These are phyloP conservation scores for Fusarium proliferatum DNA, from an alignment of 2,329 filamentous ascomycete species.

Conservation along the genomic window DNA sequence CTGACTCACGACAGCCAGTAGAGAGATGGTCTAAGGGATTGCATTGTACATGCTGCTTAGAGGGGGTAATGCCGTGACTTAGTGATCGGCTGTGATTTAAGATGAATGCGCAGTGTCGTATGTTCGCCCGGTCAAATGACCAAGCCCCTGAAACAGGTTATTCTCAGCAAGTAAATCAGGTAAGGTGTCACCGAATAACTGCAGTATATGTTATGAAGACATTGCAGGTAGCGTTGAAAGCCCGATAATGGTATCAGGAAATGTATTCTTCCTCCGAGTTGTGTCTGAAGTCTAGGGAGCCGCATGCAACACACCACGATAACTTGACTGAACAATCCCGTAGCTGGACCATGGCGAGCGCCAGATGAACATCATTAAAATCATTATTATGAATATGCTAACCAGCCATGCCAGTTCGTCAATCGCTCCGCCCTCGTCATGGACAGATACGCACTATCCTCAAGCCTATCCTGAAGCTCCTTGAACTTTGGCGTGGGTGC, in stretches of 20 bases:
- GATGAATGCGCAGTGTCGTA: no score
- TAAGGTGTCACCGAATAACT: neutral
- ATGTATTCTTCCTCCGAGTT: neutral
- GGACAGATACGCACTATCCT: conserved; percentile 35
- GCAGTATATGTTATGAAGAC: neutral
- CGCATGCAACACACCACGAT: no score
- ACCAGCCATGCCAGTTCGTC: conserved; percentile 43
- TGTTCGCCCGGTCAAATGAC: neutral
- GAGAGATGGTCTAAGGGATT: fast-evolving
- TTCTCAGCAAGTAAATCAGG: neutral
- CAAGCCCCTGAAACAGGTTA: neutral
- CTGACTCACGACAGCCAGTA: neutral
- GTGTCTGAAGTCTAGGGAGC: no score
- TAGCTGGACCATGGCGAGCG: neutral
- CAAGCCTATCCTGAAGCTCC: conserved; percentile 37
- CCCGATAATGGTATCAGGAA: neutral
- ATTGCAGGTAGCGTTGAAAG: no score
- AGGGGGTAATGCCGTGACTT: neutral
- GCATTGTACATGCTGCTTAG: no score
- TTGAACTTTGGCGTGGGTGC: conserved; percentile 49
- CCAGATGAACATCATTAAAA: neutral
- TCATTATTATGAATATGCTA: conserved; percentile 38
- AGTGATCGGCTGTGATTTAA: no score
- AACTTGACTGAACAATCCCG: neutral
- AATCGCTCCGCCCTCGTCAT: conserved; percentile 29